Evolutionary conservation across 1,139 yeast genomes (phyloP), one percentile per base, ranked within the genome.

Genomic region (Yamadazyma buinensis): DNA sequence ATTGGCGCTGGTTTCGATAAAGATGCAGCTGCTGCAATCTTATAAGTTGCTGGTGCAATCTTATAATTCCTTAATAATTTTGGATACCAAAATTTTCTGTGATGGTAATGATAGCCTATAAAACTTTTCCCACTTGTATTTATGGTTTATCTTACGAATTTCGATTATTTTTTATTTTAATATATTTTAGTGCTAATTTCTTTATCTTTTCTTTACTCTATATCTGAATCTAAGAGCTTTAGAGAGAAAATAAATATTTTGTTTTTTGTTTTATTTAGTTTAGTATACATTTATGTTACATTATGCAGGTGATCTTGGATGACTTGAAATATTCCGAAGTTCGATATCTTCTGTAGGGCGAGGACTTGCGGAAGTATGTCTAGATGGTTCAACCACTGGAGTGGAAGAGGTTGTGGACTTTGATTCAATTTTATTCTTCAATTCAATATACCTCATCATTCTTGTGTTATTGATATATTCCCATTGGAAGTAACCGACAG

Each of bases 401-500:
- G n/a, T n/a, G n/a, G n/a, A n/a, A n/a, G n/a, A n/a, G n/a, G 19
- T 7, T 17, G 19, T 17, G 8, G 14, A 5, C 2, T 15, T 19
- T 22, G 15, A 15, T n/a, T 28, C 29, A 7, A 43, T 43, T 30
- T 46, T 46, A n/a, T 26, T 20, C 9, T 41, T 37, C 15, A 46
- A 36, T 7, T 37, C 42, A 22, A 44, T 40, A 36, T 56, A 67
- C 34, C 55, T 54, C 18, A 33, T 35, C 6, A 37, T 31, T 41
- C 56, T 59, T 29, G 61, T 48, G 5, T 35, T 23, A 15, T 45
- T 43, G 23, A 67, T 49, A 43, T 64, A 54, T 10, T 49, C 54
- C 68, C 71, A 68, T 4, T 58, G 41, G 33, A 59, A 59, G 41
- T 64, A 66, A 0, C 59, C 67, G 5, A 60, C 43, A 2, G 75